Evolutionary conservation across 352 stramenopile genomes (phyloP).

Genomic region (Pythium apleroticum): DNA sequence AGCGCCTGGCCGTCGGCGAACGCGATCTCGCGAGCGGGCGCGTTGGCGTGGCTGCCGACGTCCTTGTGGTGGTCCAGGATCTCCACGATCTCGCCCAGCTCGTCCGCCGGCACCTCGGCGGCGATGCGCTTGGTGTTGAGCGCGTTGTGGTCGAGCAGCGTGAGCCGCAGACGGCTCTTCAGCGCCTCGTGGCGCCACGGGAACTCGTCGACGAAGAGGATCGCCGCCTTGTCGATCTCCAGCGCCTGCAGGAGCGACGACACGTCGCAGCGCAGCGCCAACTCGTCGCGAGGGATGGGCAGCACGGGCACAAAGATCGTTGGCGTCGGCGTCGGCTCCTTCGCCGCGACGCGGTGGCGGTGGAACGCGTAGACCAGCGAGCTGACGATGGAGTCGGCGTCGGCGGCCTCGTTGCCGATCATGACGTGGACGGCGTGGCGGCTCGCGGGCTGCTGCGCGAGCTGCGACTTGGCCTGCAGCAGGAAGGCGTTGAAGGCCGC

Average conservation of each 20-base stretch:
- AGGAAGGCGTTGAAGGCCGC: constrained; percentile 25
- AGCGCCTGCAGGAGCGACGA: constrained; percentile 56
- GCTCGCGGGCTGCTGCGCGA: too few relatives aligned
- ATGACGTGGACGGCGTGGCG: constrained; percentile 49
- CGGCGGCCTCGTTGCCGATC: constrained; percentile 78
- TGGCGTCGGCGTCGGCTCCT: constrained; percentile 1
- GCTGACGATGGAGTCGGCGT: constrained; percentile 85
- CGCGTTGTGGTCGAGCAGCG: constrained; percentile 77
- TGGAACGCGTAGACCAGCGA: constrained; percentile 65
- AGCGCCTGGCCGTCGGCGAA: constrained; percentile 68
- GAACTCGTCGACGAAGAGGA: constrained; percentile 82
- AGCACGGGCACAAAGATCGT: constrained; percentile 55
- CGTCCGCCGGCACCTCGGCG: constrained; percentile 3
- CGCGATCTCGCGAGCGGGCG: constrained; percentile 50
- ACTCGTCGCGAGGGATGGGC: constrained; percentile 57
- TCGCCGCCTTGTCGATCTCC: constrained; percentile 45
- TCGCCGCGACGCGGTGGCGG: constrained; percentile 25
- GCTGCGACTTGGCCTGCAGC: background rate
- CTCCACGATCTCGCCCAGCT: constrained; percentile 50
- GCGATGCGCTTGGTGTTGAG: constrained; percentile 60
- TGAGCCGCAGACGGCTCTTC: constrained; percentile 36
- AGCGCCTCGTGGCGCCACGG: constrained; percentile 41
- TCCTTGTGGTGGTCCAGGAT: constrained; percentile 85
- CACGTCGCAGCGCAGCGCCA: constrained; percentile 70
- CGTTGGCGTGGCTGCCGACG: constrained; percentile 43